A percentile compares a stretch with the other conserved stretches of the same genome.
These are phyloP conservation scores for Fusarium hainanense DNA, from an alignment of 2,329 filamentous ascomycete genomes.

Conservation along the genomic window DNA sequence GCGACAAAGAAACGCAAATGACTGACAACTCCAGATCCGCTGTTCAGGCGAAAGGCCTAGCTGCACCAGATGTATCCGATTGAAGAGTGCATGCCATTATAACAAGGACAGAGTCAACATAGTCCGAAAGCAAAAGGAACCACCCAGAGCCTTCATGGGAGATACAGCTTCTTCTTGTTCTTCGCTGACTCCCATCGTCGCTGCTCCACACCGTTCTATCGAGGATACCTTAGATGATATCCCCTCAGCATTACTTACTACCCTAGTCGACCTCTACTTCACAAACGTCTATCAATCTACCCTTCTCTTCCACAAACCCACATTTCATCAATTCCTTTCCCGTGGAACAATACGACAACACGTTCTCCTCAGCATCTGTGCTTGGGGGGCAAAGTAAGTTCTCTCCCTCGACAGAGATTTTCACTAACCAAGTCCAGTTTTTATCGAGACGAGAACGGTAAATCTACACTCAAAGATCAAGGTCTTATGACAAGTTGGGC, in stretches of 20 bases:
- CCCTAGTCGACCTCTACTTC: conserved; percentile 24
- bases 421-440: too few species aligned
- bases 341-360: background rate
- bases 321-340: background rate
- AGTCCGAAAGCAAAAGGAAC: accelerated
- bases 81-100: conserved; percentile 14
- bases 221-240: background rate
- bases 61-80: conserved; percentile 28
- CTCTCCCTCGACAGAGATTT: too few species aligned
- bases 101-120: background rate
- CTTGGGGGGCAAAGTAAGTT: conserved; percentile 41
- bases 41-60: conserved; percentile 34
- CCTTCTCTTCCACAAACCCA: conserved; percentile 13
- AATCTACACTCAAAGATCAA: background rate
- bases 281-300: conserved; percentile 30
- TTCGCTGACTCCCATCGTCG: too few species aligned
- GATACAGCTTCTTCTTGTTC: too few species aligned
- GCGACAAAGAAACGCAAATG: too few species aligned
- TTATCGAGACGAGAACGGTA: conserved; percentile 4
- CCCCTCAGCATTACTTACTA: background rate
- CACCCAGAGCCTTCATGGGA: too few species aligned
- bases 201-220: too few species aligned
- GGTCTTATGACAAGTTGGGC: conserved; percentile 25
- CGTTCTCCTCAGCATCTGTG: conserved; percentile 27
- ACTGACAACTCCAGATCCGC: conserved; percentile 22